phyloP scores from a whole-genome alignment of 352 stramenopile genomes.

The Phytophthora colocasiae region DNA sequence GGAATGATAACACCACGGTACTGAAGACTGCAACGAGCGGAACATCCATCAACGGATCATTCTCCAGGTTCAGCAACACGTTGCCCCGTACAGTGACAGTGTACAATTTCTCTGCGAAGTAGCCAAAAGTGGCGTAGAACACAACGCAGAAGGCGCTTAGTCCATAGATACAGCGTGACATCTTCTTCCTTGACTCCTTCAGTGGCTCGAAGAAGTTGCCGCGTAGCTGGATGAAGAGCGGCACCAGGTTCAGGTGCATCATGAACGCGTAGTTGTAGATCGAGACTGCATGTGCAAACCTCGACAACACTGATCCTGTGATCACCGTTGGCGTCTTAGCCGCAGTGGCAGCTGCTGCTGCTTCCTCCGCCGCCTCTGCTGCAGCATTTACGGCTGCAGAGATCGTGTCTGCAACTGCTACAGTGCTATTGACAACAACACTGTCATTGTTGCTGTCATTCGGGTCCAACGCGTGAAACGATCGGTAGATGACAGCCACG shows the following conservation, averaged over 20 bases:
- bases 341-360: conserved; percentile 12
- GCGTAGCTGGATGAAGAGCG: conserved; percentile 76
- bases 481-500: conserved; percentile 60
- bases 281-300: conserved; percentile 61
- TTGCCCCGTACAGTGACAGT: conserved; percentile 66
- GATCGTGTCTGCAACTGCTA: conserved; percentile 5
- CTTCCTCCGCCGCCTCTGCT: conserved; percentile 23
- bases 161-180: conserved; percentile 58
- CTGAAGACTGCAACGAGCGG: conserved; percentile 74
- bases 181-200: conserved; percentile 51
- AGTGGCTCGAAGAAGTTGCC: conserved; percentile 65
- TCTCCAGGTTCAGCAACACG: conserved; percentile 82
- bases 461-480: conserved; percentile 39
- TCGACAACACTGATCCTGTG: conserved; percentile 42
- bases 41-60: conserved; percentile 72
- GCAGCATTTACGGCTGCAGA: conserved; percentile 23
- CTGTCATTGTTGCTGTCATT: conserved; percentile 8
- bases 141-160: conserved; percentile 62
- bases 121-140: conserved; percentile 71
- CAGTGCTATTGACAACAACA: conserved; percentile 14
- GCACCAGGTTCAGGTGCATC: conserved; percentile 85
- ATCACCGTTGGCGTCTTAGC: conserved; percentile 43
- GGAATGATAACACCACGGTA: conserved; percentile 78
- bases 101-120: conserved; percentile 63
- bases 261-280: conserved; percentile 91